Percentiles rank a stretch among this genome's conserved stretches.
These are phyloP conservation scores for Chlorella vulgaris DNA, from an alignment of 139 green algal species.

Conservation along the genomic window DNA sequence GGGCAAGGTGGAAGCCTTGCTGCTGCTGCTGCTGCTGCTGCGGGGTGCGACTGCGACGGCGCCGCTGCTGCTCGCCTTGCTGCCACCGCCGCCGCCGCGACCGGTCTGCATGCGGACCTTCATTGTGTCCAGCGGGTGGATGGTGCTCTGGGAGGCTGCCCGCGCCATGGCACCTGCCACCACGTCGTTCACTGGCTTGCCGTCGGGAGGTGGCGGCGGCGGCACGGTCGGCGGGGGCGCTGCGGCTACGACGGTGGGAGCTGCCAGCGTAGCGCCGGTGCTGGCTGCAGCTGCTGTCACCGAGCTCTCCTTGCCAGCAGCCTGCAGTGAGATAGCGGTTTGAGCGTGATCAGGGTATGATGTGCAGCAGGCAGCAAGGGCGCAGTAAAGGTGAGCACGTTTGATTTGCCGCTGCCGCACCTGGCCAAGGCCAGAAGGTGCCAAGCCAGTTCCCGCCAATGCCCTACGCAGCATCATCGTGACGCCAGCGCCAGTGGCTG, in stretches of 20 bases:
- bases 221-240: slow-evolving; percentile 1
- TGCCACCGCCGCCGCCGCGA: not conserved
- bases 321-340: slow-evolving; percentile 2
- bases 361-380: too few species aligned
- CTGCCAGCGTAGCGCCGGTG: not conserved
- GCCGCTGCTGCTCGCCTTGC: too few species aligned
- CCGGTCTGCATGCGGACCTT: slow-evolving; percentile 74
- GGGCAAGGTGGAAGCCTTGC: not conserved
- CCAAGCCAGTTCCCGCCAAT: slow-evolving; percentile 6
- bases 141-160: slow-evolving; percentile 84
- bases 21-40: not conserved
- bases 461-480: slow-evolving; percentile 39
- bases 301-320: not conserved
- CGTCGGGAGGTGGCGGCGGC: slow-evolving; percentile 16
- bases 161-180: slow-evolving; percentile 84
- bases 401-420: too few species aligned
- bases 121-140: slow-evolving; percentile 93
- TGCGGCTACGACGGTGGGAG: not conserved
- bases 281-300: slow-evolving; percentile 3
- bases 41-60: too few species aligned
- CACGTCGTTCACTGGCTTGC: slow-evolving; percentile 68
- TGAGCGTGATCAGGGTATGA: not conserved
- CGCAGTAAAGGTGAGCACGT: too few species aligned
- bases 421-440: not conserved
- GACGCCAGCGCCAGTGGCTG: slow-evolving; percentile 44